Percentiles rank a stretch among this genome's conserved stretches.
Evolutionary conservation across 768 basidiomycete genomes (phyloP).

Genomic region (Ramaria rubella): DNA sequence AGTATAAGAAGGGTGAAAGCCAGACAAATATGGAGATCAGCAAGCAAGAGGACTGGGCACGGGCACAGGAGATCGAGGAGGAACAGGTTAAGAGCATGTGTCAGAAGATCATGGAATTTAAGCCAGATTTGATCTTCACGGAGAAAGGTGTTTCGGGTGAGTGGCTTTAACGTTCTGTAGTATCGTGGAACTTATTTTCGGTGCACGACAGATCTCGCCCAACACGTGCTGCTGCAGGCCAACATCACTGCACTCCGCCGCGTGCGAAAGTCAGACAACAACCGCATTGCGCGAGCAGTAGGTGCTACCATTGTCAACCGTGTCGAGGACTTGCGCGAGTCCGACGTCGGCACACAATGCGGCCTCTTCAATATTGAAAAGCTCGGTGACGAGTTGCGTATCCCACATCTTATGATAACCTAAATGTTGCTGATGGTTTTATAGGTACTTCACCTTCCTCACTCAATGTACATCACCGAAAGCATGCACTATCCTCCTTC

Average conservation of each 20-base stretch:
- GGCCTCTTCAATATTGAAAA: slow-evolving; percentile 97
- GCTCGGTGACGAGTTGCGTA: slow-evolving; percentile 81
- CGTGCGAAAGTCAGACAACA: slow-evolving; percentile 99
- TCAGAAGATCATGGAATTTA: slow-evolving; percentile 81
- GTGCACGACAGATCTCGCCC: slow-evolving; percentile 68
- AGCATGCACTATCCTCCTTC: slow-evolving; percentile 96
- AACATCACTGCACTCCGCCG: slow-evolving; percentile 91
- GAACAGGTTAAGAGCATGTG: slow-evolving; percentile 90
- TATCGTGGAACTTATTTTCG: neutral
- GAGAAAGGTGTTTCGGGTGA: slow-evolving; percentile 96
- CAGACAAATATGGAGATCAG: slow-evolving; percentile 99
- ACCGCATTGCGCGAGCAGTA: slow-evolving; percentile 91
- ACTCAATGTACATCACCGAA: slow-evolving; percentile 87
- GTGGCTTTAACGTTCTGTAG: slow-evolving; percentile 21
- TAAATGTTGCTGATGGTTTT: neutral
- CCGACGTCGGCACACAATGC: slow-evolving; percentile 88
- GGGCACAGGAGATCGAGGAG: slow-evolving; percentile 92
- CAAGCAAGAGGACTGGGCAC: slow-evolving; percentile 88
- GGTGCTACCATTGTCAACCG: slow-evolving; percentile 97
- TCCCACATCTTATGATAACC: neutral
- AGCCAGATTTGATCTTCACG: slow-evolving; percentile 91
- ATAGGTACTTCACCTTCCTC: slow-evolving; percentile 93
- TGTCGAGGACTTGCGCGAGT: slow-evolving; percentile 86
- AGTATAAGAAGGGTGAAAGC: slow-evolving; percentile 98
- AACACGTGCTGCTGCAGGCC: slow-evolving; percentile 80